phyloP scores from a whole-genome alignment of 345 rosid species.

The Populus euphratica region DNA sequence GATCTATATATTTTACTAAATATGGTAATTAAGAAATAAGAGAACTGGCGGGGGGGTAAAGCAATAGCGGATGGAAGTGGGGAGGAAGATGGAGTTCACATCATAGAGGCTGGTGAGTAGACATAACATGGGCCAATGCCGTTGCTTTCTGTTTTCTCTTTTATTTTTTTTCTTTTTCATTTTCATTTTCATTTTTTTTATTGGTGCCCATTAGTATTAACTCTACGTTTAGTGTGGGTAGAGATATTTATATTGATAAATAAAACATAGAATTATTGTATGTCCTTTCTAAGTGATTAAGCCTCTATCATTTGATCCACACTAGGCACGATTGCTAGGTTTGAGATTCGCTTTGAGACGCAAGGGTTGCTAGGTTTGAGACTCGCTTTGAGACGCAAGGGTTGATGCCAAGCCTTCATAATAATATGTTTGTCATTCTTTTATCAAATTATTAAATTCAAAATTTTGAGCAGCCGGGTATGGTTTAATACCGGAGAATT shows the following conservation, averaged over 20 bases:
- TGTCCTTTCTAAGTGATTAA: conserved; percentile 16
- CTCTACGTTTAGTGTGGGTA: conserved; percentile 9
- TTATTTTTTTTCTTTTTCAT: conserved; percentile 3
- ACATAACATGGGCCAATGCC: conserved; percentile 43
- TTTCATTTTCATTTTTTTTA: neutral
- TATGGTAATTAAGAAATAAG: neutral
- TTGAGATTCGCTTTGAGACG: too few species aligned
- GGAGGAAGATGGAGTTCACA: conserved; percentile 13
- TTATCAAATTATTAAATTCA: too few species aligned
- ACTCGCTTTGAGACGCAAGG: too few species aligned
- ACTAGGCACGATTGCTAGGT: neutral
- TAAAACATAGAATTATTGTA: conserved; percentile 29
- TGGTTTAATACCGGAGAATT: too few species aligned
- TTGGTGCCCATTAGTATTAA: neutral
- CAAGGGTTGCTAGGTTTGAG: too few species aligned
- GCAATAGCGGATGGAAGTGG: conserved; percentile 3
- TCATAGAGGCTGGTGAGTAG: conserved; percentile 17
- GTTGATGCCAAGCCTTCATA: too few species aligned
- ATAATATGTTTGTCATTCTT: too few species aligned
- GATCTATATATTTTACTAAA: neutral
- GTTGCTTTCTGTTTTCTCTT: conserved; percentile 25
- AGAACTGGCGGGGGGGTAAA: conserved; percentile 5
- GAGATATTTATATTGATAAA: too few species aligned
- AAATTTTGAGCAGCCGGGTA: too few species aligned
- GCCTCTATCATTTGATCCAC: neutral